Evolutionary conservation across 1,284 basidiomycete genomes (phyloP), one percentile per base, ranked within the genome.

Genomic region (Schizophyllum amplum): DNA sequence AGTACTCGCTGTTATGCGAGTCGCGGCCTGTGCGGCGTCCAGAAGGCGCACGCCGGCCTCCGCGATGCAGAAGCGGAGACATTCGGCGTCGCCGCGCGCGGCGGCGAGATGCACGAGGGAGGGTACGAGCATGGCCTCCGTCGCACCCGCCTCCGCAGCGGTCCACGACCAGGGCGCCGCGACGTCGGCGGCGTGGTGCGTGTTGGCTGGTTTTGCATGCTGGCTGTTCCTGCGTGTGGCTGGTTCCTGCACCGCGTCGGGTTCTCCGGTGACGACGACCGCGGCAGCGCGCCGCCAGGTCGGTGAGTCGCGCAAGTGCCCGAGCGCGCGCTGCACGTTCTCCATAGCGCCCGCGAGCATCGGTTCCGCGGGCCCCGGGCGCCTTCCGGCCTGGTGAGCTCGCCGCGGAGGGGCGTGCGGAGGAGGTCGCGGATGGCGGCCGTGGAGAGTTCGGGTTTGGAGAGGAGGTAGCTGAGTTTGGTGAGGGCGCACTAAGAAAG

Each of bases 381-480:
- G 7, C 33, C 33, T 9, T 42, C 33, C 65, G 80, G 69, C 42
- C 76, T 73, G 0, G 90, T 93, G 24, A 97, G 81, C 69, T 97
- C 94, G 24, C 94, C 94, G 4, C 94, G 87, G 11, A 97, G 76
- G 5, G 93, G 87, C 49, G 80, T 81, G 7, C 82, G 77, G 62
- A 97, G 83, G n/a, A 96, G 77, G 53, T 83, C 75, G 56, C 92
- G 83, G 55, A 96, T 81, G 70, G 92, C 81, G 17, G 74, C 68
- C 0, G 78, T 67, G 1, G 82, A 77, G 1, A 96, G 77, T 63
- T 92, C 88, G 0, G 84, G 76, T 67, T 97, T 96, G 4, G 90
- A 92, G 26, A 97, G 79, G 6, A 97, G 80, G 65, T 97, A 97
- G 51, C 87, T 82, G 7, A 97, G 78, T 71, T 97, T 97, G 11